These are phyloP conservation scores for Fagopyrum homotropicum DNA, from an alignment of 148 eudicot species.

Conservation along the genomic window DNA sequence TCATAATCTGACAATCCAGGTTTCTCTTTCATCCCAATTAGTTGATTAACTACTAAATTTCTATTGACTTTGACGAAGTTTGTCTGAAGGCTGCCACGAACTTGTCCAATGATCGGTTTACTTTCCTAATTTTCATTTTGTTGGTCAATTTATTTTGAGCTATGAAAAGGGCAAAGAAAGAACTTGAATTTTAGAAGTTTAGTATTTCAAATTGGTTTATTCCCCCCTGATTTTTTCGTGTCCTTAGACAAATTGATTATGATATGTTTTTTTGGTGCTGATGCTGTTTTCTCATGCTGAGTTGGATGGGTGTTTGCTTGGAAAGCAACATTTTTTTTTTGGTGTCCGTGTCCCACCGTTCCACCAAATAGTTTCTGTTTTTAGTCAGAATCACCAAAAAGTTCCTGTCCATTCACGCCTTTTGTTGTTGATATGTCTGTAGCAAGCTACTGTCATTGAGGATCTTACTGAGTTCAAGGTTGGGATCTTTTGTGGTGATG, in stretches of 20 bases:
- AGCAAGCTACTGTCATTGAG: slow-evolving; percentile 81
- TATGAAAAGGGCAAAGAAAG: background rate
- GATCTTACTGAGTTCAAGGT: slow-evolving; percentile 62
- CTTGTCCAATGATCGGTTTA: background rate
- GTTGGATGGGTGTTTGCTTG: background rate
- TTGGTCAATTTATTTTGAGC: background rate
- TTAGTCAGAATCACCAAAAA: background rate
- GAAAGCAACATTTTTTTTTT: background rate
- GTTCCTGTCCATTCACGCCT: background rate
- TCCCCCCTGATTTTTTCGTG: background rate
- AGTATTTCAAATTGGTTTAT: background rate
- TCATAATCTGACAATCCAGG: background rate
- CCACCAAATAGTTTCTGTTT: background rate
- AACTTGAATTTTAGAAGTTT: background rate
- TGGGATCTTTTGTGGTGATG: slow-evolving; percentile 55
- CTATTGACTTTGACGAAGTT: background rate
- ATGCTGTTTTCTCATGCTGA: background rate
- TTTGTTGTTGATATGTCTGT: slow-evolving; percentile 15
- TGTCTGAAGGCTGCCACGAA: background rate
- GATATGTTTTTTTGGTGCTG: background rate
- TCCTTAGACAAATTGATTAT: background rate
- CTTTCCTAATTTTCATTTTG: background rate
- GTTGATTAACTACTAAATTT: background rate
- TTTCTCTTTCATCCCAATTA: background rate
- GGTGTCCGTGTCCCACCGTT: background rate